phyloP scores from a whole-genome alignment of 164 flowering plant genomes.

The Santalum album region DNA sequence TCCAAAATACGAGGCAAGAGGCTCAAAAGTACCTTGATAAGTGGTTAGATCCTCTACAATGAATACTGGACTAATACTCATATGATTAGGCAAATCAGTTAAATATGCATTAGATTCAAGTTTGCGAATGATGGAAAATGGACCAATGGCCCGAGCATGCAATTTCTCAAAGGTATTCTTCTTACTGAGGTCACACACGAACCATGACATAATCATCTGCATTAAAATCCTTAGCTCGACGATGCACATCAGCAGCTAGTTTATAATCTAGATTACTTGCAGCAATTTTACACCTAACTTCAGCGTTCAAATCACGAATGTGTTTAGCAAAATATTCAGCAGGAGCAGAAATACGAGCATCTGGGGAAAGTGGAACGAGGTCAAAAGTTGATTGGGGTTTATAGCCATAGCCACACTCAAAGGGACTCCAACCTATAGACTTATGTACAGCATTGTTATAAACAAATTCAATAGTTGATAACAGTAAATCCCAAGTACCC shows the following conservation, averaged over 20 bases:
- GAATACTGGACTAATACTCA: too few species aligned
- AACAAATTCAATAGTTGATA: neutral
- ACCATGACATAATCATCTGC: slow-evolving; percentile 1
- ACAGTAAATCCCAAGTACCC: too few species aligned
- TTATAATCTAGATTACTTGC: neutral
- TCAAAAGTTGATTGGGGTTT: neutral
- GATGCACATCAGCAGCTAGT: neutral
- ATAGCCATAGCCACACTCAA: too few species aligned
- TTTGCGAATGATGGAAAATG: neutral
- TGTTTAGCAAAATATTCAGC: neutral
- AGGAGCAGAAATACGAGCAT: neutral
- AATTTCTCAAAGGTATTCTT: neutral
- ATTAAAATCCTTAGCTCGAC: neutral
- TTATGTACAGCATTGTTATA: neutral
- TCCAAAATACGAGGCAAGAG: too few species aligned
- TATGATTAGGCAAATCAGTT: too few species aligned
- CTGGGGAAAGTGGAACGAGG: neutral
- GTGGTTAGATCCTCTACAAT: too few species aligned
- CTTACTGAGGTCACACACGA: neutral
- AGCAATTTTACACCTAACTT: neutral
- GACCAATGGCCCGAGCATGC: neutral
- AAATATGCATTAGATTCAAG: neutral
- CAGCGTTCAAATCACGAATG: neutral
- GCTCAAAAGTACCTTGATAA: too few species aligned
- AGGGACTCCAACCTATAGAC: neutral